phyloP scores from a whole-genome alignment of 208 protist genomes.

The Phytomonas sp. region DNA sequence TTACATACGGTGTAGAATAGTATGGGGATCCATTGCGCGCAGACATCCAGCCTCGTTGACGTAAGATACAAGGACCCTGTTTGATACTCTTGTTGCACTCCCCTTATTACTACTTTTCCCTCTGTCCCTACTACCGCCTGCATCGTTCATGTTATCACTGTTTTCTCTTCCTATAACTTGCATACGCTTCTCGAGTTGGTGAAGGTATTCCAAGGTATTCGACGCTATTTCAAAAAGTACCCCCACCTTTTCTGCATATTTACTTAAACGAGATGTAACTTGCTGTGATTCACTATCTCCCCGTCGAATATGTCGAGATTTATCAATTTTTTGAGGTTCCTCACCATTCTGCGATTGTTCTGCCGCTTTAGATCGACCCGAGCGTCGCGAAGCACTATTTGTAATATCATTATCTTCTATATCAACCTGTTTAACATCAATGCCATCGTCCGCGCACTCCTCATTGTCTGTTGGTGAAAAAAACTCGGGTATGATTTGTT shows the following conservation, averaged over 20 bases:
- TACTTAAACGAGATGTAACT: background rate
- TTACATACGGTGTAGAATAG: background rate
- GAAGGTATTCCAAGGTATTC: background rate
- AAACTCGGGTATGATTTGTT: background rate
- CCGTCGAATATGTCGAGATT: background rate
- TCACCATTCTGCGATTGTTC: background rate
- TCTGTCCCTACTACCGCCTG: background rate
- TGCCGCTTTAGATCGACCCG: background rate
- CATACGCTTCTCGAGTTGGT: background rate
- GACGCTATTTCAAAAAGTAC: background rate
- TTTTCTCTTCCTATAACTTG: background rate
- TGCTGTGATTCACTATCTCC: background rate
- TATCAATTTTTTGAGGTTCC: background rate
- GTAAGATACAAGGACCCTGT: background rate
- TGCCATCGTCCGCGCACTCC: background rate
- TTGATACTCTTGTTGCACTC: background rate
- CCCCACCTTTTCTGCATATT: background rate
- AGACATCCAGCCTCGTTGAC: background rate
- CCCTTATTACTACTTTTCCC: background rate
- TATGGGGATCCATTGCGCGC: background rate
- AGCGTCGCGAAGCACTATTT: background rate
- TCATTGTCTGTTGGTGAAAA: background rate
- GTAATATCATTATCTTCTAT: background rate
- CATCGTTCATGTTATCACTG: background rate
- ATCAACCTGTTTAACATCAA: background rate